Evolutionary conservation across 176 grass and related monocot species (phyloP), one percentile per base, ranked within the genome.

Genomic region (Cenchrus americanus): DNA sequence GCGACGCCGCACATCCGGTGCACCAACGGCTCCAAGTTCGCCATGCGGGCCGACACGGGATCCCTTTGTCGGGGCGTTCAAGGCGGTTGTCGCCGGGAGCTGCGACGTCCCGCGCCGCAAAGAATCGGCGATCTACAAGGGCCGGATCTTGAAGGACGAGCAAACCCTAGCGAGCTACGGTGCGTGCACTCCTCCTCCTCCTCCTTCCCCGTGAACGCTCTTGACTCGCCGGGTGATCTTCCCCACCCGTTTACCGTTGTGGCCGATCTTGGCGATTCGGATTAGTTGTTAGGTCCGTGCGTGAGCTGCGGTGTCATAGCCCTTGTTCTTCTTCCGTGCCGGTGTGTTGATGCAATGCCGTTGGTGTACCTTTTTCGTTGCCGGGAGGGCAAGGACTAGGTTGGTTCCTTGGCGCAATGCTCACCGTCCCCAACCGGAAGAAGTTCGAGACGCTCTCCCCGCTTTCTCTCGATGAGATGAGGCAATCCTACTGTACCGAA

Each of bases 41-140:
- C 91, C 54, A 85, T 97, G 58, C 89, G 41, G 66, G 54, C 89
- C 15, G 87, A 81, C 82, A 87, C 92, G 17, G 82, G 75, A 70
- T 19, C 65, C 87, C 11, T n/a, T n/a, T n/a, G 89, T 97, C 57
- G 75, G 75, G 50, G 89, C 71, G 24, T 97, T 97, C 83, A 97
- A 97, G 82, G 85, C 76, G 67, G 60, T 80, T 51, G 91, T 97
- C 13, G 89, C 94, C 8, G 87, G 67, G 54, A 94, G 53, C 87
- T 90, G 89, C 82, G 94, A 97, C 71, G 87, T 97, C 65, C 91
- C 94, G 87, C 87, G 57, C 78, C 88, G 75, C 94, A n/a, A n/a
- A 94, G 91, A 91, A 97, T 89, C 87, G 94, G 65, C 79, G 91
- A 97, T 97, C 91, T 97, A 94, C 78, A 97, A 94, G 74, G 94